Conservation (phyloP, 2,329 filamentous ascomycete species). For the Penicillium sclerotiorum region DNA sequence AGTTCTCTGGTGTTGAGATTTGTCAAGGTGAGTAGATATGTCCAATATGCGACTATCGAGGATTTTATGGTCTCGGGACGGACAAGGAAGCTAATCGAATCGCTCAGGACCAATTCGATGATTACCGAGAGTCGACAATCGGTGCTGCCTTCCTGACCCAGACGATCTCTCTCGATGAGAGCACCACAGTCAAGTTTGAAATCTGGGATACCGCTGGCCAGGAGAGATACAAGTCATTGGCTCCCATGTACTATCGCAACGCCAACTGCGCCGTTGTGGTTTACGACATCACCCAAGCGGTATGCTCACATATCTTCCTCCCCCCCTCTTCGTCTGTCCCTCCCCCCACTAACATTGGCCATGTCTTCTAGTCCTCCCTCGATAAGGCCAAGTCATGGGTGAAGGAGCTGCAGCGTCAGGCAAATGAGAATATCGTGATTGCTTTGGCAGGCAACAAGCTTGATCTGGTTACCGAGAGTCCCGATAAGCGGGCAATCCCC, state of each 20-base stretch:
- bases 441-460: conserved; percentile 97
- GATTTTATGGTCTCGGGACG: no score
- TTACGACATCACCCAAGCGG: conserved; percentile 98
- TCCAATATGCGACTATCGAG: not conserved
- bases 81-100: no score
- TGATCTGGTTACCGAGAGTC: conserved; percentile 90
- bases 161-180: conserved; percentile 97
- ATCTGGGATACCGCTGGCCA: conserved; percentile 99
- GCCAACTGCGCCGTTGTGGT: conserved; percentile 99
- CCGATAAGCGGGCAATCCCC: conserved; percentile 90
- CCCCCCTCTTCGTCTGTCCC: no score
- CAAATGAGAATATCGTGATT: conserved; percentile 99
- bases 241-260: conserved; percentile 99
- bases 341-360: not conserved
- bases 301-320: conserved; percentile 53
- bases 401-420: conserved; percentile 96
- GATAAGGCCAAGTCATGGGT: conserved; percentile 99
- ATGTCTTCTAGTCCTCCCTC: conserved; percentile 72
- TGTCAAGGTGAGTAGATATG: conserved; percentile 74
- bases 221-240: conserved; percentile 97
- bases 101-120: conserved; percentile 95
- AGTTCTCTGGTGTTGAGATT: conserved; percentile 97
- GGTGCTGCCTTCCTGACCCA: conserved; percentile 98
- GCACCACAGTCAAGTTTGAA: conserved; percentile 98
- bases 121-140: conserved; percentile 96